Conservation (phyloP, 306 rosid genomes). For the Quillaja saponaria region DNA sequence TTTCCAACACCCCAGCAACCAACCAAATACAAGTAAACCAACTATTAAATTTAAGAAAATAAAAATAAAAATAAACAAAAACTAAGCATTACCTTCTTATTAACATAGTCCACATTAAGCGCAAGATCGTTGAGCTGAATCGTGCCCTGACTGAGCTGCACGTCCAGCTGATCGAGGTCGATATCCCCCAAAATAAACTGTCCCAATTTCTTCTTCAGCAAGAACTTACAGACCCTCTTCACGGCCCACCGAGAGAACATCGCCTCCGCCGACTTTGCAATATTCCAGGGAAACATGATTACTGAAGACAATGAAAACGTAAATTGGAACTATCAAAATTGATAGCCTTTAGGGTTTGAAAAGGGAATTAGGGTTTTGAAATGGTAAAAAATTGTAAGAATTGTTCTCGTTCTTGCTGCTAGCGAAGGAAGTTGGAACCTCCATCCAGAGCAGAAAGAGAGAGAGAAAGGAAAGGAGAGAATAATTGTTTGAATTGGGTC, state of each 20-base stretch:
- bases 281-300: conserved; percentile 82
- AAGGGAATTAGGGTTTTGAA: not conserved
- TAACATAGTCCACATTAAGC: conserved; percentile 77
- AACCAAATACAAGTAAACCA: no score
- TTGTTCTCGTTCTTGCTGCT: conserved; percentile 18
- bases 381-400: conserved; percentile 25
- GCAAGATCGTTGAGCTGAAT: conserved; percentile 94
- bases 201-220: conserved; percentile 91
- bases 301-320: conserved; percentile 2
- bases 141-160: conserved; percentile 75
- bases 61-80: not conserved
- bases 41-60: not conserved
- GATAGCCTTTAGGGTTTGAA: conserved; percentile 28
- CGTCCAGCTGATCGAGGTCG: conserved; percentile 90
- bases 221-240: conserved; percentile 77
- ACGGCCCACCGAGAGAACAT: conserved; percentile 89
- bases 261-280: conserved; percentile 94
- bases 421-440: conserved; percentile 20
- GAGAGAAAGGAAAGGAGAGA: not conserved
- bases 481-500: not conserved
- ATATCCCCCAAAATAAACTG: conserved; percentile 83
- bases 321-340: not conserved
- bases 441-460: conserved; percentile 31
- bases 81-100: conserved; percentile 54
- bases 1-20: no score